Conservation (phyloP, 805 yeast species). For the Peterozyma toletana region DNA sequence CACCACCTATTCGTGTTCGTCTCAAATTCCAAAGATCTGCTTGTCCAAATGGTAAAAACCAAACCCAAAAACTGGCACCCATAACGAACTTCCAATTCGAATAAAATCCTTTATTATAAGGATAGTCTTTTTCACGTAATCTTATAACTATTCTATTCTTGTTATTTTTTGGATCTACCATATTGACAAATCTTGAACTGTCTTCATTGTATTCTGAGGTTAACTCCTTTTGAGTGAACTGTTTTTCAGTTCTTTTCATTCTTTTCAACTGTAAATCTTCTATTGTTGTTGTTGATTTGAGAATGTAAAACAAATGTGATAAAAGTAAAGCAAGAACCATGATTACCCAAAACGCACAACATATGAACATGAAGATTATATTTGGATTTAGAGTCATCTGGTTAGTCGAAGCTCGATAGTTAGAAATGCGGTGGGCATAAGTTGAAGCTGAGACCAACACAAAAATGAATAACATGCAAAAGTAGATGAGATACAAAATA, state of each 20-base stretch:
- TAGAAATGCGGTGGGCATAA: slow-evolving; percentile 20
- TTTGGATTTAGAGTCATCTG: slow-evolving; percentile 33
- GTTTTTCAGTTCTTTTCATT: slow-evolving; percentile 19
- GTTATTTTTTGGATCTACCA: slow-evolving; percentile 24
- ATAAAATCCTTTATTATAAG: slow-evolving; percentile 29
- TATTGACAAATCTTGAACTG: slow-evolving; percentile 35
- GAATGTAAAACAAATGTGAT: slow-evolving; percentile 38
- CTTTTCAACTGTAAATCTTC: slow-evolving; percentile 42
- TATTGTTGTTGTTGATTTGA: slow-evolving; percentile 45
- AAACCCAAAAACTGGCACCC: slow-evolving; percentile 3
- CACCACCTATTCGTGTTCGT: slow-evolving; percentile 19
- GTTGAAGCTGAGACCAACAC: slow-evolving; percentile 29
- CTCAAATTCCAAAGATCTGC: slow-evolving; percentile 20
- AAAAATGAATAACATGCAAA: slow-evolving; percentile 28
- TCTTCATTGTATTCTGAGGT: slow-evolving; percentile 19
- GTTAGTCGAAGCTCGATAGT: slow-evolving; percentile 16
- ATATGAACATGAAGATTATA: slow-evolving; percentile 37
- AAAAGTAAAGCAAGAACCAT: slow-evolving; percentile 35
- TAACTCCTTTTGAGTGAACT: slow-evolving; percentile 12
- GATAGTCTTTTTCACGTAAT: slow-evolving; percentile 21
- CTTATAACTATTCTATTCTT: slow-evolving; percentile 29
- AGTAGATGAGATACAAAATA: slow-evolving; percentile 38
- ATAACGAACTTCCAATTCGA: slow-evolving; percentile 29
- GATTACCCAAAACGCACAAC: slow-evolving; percentile 36
- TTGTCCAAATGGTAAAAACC: slow-evolving; percentile 19